Conservation (phyloP, 2,329 filamentous ascomycete species). For the Trematosphaeria pertusa region DNA sequence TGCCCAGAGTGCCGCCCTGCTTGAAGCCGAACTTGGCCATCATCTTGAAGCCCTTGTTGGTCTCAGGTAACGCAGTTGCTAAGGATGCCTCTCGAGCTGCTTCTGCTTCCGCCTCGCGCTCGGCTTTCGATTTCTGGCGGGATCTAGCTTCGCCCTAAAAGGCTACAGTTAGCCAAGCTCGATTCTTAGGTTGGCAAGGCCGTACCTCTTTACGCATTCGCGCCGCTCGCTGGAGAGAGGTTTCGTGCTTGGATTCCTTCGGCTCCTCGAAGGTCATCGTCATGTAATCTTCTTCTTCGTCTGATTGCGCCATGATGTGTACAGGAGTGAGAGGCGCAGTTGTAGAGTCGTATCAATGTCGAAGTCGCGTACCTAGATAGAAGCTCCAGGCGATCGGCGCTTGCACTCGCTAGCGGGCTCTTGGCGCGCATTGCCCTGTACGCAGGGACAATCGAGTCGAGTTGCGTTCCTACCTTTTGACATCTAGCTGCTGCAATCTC, state of each 20-base stretch:
- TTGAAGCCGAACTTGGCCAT: conserved; percentile 96
- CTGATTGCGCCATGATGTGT: conserved; percentile 52
- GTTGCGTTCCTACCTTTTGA: too few relatives aligned
- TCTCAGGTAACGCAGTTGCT: conserved; percentile 71
- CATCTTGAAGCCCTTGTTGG: conserved; percentile 91
- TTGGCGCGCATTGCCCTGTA: too few relatives aligned
- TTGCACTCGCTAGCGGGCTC: not conserved
- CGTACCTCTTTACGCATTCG: conserved; percentile 60
- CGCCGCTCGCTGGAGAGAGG: conserved; percentile 66
- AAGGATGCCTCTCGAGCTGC: conserved; percentile 78
- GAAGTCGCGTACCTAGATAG: conserved; percentile 8
- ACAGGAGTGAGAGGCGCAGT: too few relatives aligned
- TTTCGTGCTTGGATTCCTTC: conserved; percentile 60
- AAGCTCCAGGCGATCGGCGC: conserved; percentile 6
- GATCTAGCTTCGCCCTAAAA: conserved; percentile 40
- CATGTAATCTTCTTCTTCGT: conserved; percentile 96
- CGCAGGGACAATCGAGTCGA: too few relatives aligned
- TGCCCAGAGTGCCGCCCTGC: conserved; percentile 75
- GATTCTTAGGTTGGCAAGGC: too few relatives aligned
- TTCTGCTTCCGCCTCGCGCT: conserved; percentile 77
- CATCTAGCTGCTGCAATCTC: too few relatives aligned
- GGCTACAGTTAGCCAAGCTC: too few relatives aligned
- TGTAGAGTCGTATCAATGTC: conserved; percentile 1
- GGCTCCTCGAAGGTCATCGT: conserved; percentile 86
- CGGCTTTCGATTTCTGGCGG: conserved; percentile 74